Evolutionary conservation across 2,329 filamentous ascomycete genomes (phyloP).

Genomic region (Onygenales sp.): DNA sequence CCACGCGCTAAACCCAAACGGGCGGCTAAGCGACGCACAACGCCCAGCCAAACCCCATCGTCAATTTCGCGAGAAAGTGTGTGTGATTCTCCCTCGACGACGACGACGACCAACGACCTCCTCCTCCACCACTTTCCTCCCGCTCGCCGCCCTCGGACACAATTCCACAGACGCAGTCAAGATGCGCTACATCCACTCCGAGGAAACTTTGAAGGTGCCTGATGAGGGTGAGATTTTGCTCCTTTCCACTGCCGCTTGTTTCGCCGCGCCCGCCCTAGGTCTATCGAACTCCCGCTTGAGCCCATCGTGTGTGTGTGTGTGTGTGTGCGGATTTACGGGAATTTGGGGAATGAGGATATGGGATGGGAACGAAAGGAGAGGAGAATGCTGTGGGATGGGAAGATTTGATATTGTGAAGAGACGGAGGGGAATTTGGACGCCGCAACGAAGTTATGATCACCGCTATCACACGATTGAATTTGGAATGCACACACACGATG

Average conservation of each 20-base stretch:
- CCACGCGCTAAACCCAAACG: slow-evolving; percentile 24
- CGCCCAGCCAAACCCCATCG: slow-evolving; percentile 5
- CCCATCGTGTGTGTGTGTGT: neutral
- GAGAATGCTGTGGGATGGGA: neutral
- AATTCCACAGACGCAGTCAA: slow-evolving; percentile 48
- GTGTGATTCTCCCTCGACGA: neutral
- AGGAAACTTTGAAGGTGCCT: slow-evolving; percentile 90
- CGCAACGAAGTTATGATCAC: too few species aligned
- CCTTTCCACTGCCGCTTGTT: slow-evolving; percentile 19
- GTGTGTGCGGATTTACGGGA: neutral
- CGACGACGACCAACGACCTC: slow-evolving; percentile 17
- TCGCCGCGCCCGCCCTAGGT: neutral
- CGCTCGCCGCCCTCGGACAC: slow-evolving; percentile 17
- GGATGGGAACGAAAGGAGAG: neutral
- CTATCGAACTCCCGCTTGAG: too few species aligned
- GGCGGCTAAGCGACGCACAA: slow-evolving; percentile 36
- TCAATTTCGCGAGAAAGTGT: slow-evolving; percentile 4
- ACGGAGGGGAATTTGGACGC: too few species aligned
- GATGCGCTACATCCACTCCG: slow-evolving; percentile 99
- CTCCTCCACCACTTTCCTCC: slow-evolving; percentile 14
- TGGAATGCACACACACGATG: too few species aligned
- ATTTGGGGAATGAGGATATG: neutral
- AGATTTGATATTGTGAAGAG: neutral
- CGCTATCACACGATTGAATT: too few species aligned
- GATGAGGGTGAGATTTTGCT: slow-evolving; percentile 73